Base-by-base conservation (phyloP, 345 rosid genomes). In the Hypericum perforatum region DNA sequence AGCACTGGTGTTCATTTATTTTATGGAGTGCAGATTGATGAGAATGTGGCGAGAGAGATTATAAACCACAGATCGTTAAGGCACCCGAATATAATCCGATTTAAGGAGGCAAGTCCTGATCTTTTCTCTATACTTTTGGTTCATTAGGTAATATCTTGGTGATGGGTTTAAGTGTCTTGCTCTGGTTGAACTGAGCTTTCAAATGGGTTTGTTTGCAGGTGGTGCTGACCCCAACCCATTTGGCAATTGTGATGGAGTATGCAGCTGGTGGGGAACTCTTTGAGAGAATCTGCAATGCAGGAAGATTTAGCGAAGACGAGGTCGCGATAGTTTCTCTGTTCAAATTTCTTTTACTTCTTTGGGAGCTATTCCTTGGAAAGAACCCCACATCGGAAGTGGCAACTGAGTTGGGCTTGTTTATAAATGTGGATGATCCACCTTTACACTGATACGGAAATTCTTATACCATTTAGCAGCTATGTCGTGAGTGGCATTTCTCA, bases 301-400 rank as follows among this genome's bases (percentile, higher is more conserved):
- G 55, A 13, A 52, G 55, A 52, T 52, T 52, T 41, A 52, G 55
- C 38, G 55, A 52, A 52, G 55, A 52, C 38, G 55, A 52, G 55
- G 55, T 52, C 38, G 11, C 9, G 37, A 13, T 6, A 5, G n/a
- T 9, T 36, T 6, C 11, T 22, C 37, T 48, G 29, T 22, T 15
- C 7, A 0, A 13, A 8, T 22, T 36, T 13, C 9, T 48, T 0
- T 8, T 48, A 13, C 9, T 48, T 9, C 9, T 14, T 48, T 48
- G 6, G 15, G 52, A 22, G 32, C n/a, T n/a, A n/a, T n/a, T n/a
- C n/a, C n/a, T n/a, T n/a, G n/a, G n/a, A n/a, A n/a, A n/a, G n/a
- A n/a, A n/a, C n/a, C n/a, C n/a, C n/a, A n/a, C n/a, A n/a, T n/a
- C n/a, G n/a, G n/a, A n/a, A n/a, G n/a, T n/a, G n/a, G n/a, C n/a